These are phyloP conservation scores for Corymbia maculata DNA, from an alignment of 345 rosid genomes.

Conservation along the genomic window DNA sequence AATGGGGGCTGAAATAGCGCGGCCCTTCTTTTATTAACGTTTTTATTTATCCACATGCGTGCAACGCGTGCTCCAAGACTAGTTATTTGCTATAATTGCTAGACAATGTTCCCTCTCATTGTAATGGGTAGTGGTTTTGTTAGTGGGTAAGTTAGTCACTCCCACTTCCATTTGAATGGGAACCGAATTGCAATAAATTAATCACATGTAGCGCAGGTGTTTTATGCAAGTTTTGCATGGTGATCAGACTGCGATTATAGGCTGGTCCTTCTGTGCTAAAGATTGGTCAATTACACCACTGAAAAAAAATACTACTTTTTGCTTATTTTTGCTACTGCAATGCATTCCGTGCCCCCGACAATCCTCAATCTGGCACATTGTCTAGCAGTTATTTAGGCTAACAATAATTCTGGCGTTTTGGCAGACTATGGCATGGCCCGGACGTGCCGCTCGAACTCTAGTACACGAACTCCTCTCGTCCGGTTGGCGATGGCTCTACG, in stretches of 20 bases:
- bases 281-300: not conserved
- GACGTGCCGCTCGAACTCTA: not conserved
- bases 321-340: not conserved
- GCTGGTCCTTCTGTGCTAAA: not conserved
- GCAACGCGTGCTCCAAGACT: not conserved
- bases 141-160: no score
- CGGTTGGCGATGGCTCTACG: not conserved
- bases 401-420: not conserved
- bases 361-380: not conserved
- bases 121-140: not conserved
- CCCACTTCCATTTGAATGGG: not conserved
- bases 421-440: not conserved
- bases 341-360: not conserved
- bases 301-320: no score
- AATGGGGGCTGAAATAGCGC: no score
- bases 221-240: not conserved
- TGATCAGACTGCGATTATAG: accelerated
- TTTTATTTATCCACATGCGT: not conserved
- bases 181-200: not conserved
- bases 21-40: no score
- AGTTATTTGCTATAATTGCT: not conserved
- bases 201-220: not conserved
- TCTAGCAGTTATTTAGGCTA: not conserved
- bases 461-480: not conserved
- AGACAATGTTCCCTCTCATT: not conserved